phyloP scores from a whole-genome alignment of 257 asterid genomes.

The Fraxinus cuspidata region DNA sequence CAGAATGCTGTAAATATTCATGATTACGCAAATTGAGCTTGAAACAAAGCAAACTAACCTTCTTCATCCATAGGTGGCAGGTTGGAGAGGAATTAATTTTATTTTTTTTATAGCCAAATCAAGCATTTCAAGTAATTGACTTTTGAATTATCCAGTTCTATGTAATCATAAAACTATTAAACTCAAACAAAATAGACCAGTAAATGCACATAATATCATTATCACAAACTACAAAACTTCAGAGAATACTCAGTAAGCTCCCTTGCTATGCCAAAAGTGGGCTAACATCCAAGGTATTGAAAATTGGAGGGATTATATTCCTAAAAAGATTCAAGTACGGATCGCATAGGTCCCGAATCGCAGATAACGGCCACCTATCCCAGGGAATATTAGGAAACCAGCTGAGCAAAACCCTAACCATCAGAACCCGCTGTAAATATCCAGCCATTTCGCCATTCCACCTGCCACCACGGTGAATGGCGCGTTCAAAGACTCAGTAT shows the following conservation, averaged over 20 bases:
- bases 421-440: constrained; percentile 80
- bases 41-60: no score
- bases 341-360: constrained; percentile 92
- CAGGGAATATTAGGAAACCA: constrained; percentile 98
- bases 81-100: no score
- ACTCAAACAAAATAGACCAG: constrained; percentile 1
- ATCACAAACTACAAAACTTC: constrained; percentile 26
- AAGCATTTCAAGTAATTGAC: constrained; percentile 9
- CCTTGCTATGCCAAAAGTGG: constrained; percentile 74
- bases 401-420: constrained; percentile 84
- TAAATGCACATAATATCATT: not conserved
- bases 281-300: constrained; percentile 77
- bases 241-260: constrained; percentile 37
- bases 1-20: no score
- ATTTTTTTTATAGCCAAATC: no score
- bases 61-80: no score
- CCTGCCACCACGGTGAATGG: constrained; percentile 92
- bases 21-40: no score
- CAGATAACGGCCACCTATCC: constrained; percentile 90
- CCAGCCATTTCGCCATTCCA: constrained; percentile 91
- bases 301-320: constrained; percentile 83
- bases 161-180: not conserved
- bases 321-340: constrained; percentile 87
- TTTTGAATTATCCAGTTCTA: not conserved
- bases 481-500: constrained; percentile 59